phyloP scores from a whole-genome alignment of 2,329 filamentous ascomycete genomes.

The Domatiomyces catenatus region DNA sequence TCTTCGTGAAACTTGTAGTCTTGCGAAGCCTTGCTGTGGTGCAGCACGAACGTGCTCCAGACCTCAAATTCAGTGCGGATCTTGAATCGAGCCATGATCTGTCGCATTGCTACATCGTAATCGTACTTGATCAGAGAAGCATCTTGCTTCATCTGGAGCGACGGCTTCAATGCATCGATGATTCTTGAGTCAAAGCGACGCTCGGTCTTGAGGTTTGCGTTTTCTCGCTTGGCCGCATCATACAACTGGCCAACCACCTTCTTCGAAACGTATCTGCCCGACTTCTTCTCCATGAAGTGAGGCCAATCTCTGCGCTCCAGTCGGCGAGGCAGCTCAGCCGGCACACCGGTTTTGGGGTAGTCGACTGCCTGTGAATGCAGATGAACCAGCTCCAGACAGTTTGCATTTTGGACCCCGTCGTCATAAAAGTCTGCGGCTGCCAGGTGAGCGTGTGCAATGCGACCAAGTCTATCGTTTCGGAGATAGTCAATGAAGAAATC shows the following conservation, averaged over 20 bases:
- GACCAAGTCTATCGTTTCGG: conserved; percentile 69
- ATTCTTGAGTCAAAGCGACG: conserved; percentile 63
- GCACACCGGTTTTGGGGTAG: conserved; percentile 76
- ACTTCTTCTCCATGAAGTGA: conserved; percentile 64
- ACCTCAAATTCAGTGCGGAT: conserved; percentile 83
- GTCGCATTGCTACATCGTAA: conserved; percentile 62
- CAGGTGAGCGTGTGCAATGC: conserved; percentile 70
- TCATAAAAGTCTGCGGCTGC: conserved; percentile 53
- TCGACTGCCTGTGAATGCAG: conserved; percentile 88
- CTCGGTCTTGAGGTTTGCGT: conserved; percentile 59
- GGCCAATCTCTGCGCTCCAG: conserved; percentile 55
- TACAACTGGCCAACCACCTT: conserved; percentile 71
- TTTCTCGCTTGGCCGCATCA: conserved; percentile 53
- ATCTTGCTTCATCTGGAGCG: conserved; percentile 38
- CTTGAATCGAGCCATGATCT: conserved; percentile 72
- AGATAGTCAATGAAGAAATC: conserved; percentile 85
- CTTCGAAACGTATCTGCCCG: conserved; percentile 45
- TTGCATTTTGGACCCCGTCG: conserved; percentile 49
- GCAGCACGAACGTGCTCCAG: conserved; percentile 71
- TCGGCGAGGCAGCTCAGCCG: conserved; percentile 49
- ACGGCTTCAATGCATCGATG: conserved; percentile 44
- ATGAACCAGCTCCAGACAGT: conserved; percentile 59
- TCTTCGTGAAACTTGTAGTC: conserved; percentile 84
- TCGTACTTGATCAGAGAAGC: conserved; percentile 54
- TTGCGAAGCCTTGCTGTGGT: conserved; percentile 52